phyloP scores from a whole-genome alignment of 208 protist genomes.

The Acanthamoeba comandoni region DNA sequence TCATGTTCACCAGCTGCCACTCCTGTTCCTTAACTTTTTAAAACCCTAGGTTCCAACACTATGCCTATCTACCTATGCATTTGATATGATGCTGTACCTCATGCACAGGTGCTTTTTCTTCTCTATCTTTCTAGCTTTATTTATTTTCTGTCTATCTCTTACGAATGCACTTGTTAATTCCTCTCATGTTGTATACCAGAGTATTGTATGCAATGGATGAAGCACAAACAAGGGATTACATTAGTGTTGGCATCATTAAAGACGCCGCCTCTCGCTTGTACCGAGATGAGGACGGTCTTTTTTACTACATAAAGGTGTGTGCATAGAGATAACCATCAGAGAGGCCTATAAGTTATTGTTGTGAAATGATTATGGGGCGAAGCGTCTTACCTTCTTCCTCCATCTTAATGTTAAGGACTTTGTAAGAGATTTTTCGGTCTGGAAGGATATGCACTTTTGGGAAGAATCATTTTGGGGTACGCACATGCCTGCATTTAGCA shows the following conservation, averaged over 20 bases:
- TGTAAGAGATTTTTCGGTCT: conserved; percentile 61
- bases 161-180: not conserved
- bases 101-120: not conserved
- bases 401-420: conserved; percentile 1
- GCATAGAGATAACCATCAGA: not conserved
- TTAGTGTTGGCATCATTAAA: conserved; percentile 47
- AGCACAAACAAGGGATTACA: conserved; percentile 18
- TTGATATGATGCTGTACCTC: conserved; percentile 70
- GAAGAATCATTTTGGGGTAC: conserved; percentile 52
- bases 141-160: not conserved
- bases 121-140: not conserved
- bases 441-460: conserved; percentile 50
- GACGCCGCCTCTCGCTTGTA: conserved; percentile 41
- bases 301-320: conserved; percentile 62
- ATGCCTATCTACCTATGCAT: conserved; percentile 56
- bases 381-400: not conserved
- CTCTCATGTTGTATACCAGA: not conserved
- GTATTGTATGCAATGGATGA: conserved; percentile 49
- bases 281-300: conserved; percentile 54
- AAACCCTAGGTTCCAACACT: not conserved
- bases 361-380: no score
- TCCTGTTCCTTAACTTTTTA: not conserved
- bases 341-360: not conserved
- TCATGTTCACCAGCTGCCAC: not conserved
- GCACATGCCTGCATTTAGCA: not conserved